Base-by-base conservation (phyloP, 768 basidiomycete species). In the Lactarius indigo region DNA sequence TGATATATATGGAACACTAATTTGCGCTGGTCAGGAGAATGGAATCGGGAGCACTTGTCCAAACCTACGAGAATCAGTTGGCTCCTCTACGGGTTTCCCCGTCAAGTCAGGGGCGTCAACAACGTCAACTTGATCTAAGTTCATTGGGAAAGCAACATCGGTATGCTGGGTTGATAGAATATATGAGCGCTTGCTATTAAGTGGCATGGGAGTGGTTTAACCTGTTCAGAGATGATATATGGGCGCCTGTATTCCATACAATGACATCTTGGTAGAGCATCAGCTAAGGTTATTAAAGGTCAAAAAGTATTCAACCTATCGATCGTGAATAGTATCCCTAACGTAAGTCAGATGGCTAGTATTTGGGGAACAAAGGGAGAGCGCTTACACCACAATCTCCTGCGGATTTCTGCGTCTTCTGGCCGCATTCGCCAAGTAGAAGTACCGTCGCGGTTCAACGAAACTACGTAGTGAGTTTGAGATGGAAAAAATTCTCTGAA, bases 371-470 rank as follows among this genome's bases (percentile, higher is more conserved):
- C 15, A 50, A 52, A n/a, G 31, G 52, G 37, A 26, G 20, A 7
- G 10, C 10, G n/a, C 72, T 58, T 68, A 73, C 72, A 73, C 72
- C 72, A 73, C 31, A 73, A 23, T 17, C 72, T 47, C 58, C 72
- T 64, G 28, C 70, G 62, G 1, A 72, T 35, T 64, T 73, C 72
- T 10, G 72, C 72, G 18, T 71, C 72, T 33, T 63, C 57, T n/a
- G 72, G 68, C 42, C 59, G 60, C 68, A 73, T 71, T n/a, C 55
- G 55, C 72, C 72, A 73, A 6, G 64, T 55, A 17, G 64, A 69
- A 23, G 59, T 31, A 28, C 72, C 72, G 26, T 73, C 72, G 28
- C 72, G 72, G 50, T 73, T 63, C 70, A 73, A 67, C 1, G 64
- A 68, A 23, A 73, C 72, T 73, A 47, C 26, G 1, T 4, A 42